Evolutionary conservation across 2,329 filamentous ascomycete species (phyloP).

Genomic region (Pseudopyrenochaeta lycopersici): DNA sequence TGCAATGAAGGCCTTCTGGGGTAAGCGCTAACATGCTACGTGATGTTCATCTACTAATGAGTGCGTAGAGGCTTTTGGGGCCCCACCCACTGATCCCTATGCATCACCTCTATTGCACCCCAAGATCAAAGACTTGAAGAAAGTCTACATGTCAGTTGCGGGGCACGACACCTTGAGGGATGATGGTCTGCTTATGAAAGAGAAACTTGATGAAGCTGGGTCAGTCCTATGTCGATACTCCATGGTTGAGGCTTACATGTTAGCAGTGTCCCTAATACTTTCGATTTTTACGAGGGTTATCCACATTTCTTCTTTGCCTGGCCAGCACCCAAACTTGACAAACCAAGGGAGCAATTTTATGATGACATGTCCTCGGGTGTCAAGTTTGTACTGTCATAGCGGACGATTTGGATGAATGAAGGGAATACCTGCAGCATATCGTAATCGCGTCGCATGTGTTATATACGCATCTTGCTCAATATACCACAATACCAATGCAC

Average conservation of each 20-base stretch:
- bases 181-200: slow-evolving; percentile 45
- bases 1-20: slow-evolving; percentile 49
- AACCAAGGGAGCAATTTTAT: slow-evolving; percentile 32
- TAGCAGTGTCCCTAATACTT: slow-evolving; percentile 35
- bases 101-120: slow-evolving; percentile 43
- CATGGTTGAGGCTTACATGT: slow-evolving; percentile 16
- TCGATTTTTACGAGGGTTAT: slow-evolving; percentile 48
- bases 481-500: too few species aligned
- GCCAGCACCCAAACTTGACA: slow-evolving; percentile 40
- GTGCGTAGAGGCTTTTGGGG: slow-evolving; percentile 40
- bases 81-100: slow-evolving; percentile 41
- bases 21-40: slow-evolving; percentile 12
- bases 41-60: slow-evolving; percentile 22
- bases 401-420: background rate
- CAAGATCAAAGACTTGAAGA: slow-evolving; percentile 39
- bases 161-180: slow-evolving; percentile 47
- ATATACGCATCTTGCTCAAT: too few species aligned
- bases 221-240: slow-evolving; percentile 11
- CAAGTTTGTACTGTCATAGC: slow-evolving; percentile 29
- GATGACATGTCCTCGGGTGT: slow-evolving; percentile 34
- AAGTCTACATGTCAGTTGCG: slow-evolving; percentile 42
- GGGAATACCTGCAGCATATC: background rate
- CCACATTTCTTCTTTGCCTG: slow-evolving; percentile 50
- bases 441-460: background rate
- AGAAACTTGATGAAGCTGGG: slow-evolving; percentile 36